These are phyloP conservation scores for Penicillium sp. DNA, from an alignment of 2,329 filamentous ascomycete genomes.

Conservation along the genomic window DNA sequence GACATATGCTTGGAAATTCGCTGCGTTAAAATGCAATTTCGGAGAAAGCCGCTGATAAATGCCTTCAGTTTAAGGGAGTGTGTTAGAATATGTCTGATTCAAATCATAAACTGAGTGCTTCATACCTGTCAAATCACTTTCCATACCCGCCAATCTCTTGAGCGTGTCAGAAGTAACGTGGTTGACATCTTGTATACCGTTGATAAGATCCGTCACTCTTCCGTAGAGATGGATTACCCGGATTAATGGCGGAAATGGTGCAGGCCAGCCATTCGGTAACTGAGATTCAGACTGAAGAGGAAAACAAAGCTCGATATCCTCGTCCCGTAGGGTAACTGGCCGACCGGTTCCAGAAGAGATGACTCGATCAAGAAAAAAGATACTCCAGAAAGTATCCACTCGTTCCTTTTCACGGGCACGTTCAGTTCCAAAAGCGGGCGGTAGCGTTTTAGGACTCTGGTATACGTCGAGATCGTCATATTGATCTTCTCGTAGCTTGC, in stretches of 20 bases:
- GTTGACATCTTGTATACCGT: constrained; percentile 72
- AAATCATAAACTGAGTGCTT: no score
- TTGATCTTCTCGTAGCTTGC: constrained; percentile 46
- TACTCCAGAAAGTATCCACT: constrained; percentile 85
- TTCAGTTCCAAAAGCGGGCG: constrained; percentile 56
- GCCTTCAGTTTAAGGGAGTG: constrained; percentile 14
- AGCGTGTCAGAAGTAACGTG: constrained; percentile 76
- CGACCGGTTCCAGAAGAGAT: constrained; percentile 86
- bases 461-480: constrained; percentile 44
- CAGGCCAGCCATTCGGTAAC: constrained; percentile 66
- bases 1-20: constrained; percentile 84
- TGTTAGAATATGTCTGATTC: background rate
- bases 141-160: constrained; percentile 72
- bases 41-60: constrained; percentile 74
- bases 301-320: constrained; percentile 80
- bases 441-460: constrained; percentile 23
- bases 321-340: constrained; percentile 78
- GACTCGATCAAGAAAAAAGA: constrained; percentile 83
- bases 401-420: constrained; percentile 73
- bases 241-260: constrained; percentile 77
- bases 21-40: constrained; percentile 77
- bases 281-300: constrained; percentile 56
- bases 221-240: constrained; percentile 86
- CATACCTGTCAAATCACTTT: constrained; percentile 67
- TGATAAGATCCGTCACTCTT: constrained; percentile 78